These are phyloP conservation scores for Harringtonia lauricola DNA, from an alignment of 2,329 filamentous ascomycete species.

Conservation along the genomic window DNA sequence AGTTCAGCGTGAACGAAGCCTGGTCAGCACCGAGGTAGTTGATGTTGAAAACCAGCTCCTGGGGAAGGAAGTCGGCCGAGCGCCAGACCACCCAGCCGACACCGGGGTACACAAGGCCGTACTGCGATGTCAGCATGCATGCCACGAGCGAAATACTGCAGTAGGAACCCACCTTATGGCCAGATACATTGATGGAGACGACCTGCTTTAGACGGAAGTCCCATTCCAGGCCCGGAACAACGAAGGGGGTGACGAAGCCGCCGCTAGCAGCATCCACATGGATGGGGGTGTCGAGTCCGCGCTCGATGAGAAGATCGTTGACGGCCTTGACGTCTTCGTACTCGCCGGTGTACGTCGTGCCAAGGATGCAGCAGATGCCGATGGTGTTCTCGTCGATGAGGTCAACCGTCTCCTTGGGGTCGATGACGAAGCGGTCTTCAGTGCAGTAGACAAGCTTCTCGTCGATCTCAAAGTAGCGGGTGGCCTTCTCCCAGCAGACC, in stretches of 20 bases:
- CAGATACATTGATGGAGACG: slow-evolving; percentile 87
- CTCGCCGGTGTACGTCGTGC: slow-evolving; percentile 90
- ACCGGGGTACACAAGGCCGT: slow-evolving; percentile 68
- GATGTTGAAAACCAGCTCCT: slow-evolving; percentile 97
- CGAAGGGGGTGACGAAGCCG: slow-evolving; percentile 88
- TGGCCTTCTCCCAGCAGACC: slow-evolving; percentile 93
- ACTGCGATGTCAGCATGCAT: slow-evolving; percentile 14
- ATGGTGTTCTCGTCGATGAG: slow-evolving; percentile 64
- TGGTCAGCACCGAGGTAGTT: slow-evolving; percentile 96
- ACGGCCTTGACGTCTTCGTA: slow-evolving; percentile 90
- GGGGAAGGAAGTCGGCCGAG: slow-evolving; percentile 67
- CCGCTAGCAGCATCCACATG: slow-evolving; percentile 90
- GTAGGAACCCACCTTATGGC: slow-evolving; percentile 54
- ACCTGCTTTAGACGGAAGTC: slow-evolving; percentile 86
- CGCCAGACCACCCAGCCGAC: slow-evolving; percentile 94
- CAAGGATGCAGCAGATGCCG: slow-evolving; percentile 83
- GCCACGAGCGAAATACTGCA: background rate
- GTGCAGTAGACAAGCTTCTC: slow-evolving; percentile 68
- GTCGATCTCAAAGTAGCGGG: slow-evolving; percentile 84
- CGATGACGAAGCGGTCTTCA: slow-evolving; percentile 47
- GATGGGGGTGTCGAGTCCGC: slow-evolving; percentile 68
- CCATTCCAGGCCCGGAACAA: slow-evolving; percentile 74
- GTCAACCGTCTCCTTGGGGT: slow-evolving; percentile 48
- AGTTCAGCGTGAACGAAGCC: slow-evolving; percentile 92
- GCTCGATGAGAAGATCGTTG: slow-evolving; percentile 74